Evolutionary conservation across 164 flowering plant species (phyloP).

Genomic region (Nelumbo lutea): DNA sequence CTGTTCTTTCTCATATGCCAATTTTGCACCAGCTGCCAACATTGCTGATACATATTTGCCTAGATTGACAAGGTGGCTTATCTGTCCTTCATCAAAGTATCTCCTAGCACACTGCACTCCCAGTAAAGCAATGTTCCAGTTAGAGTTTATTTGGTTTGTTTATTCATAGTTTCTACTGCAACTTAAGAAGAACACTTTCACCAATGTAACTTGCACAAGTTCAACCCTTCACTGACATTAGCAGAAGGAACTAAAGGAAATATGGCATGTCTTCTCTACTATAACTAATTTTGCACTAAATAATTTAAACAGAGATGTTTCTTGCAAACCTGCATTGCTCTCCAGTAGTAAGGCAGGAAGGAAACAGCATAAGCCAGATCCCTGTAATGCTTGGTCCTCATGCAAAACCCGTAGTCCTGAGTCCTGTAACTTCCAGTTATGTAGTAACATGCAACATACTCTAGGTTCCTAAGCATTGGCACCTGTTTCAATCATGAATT

Average conservation of each 20-base stretch:
- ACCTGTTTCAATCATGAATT: too few relatives aligned
- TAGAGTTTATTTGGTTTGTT: too few relatives aligned
- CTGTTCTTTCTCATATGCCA: constrained; percentile 78
- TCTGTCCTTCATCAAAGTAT: constrained; percentile 53
- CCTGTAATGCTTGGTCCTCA: constrained; percentile 46
- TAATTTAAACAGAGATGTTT: not conserved
- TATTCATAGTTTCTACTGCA: too few relatives aligned
- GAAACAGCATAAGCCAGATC: constrained; percentile 95
- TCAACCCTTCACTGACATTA: too few relatives aligned
- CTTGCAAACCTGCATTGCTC: constrained; percentile 87
- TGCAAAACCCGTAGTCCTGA: too few relatives aligned
- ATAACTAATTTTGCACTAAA: too few relatives aligned
- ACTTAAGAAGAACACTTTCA: too few relatives aligned
- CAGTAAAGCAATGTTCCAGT: not conserved
- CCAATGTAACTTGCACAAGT: too few relatives aligned
- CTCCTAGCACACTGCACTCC: constrained; percentile 86
- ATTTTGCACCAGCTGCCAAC: constrained; percentile 96
- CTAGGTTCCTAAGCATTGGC: constrained; percentile 16
- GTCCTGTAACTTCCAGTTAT: too few relatives aligned
- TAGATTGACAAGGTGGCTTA: too few relatives aligned
- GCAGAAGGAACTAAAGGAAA: too few relatives aligned
- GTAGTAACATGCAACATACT: not conserved
- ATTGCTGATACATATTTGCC: constrained; percentile 18
- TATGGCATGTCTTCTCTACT: too few relatives aligned
- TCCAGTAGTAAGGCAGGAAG: constrained; percentile 93